These are phyloP conservation scores for Neofusicoccum umdonicola DNA, from an alignment of 2,329 filamentous ascomycete species.

Conservation along the genomic window DNA sequence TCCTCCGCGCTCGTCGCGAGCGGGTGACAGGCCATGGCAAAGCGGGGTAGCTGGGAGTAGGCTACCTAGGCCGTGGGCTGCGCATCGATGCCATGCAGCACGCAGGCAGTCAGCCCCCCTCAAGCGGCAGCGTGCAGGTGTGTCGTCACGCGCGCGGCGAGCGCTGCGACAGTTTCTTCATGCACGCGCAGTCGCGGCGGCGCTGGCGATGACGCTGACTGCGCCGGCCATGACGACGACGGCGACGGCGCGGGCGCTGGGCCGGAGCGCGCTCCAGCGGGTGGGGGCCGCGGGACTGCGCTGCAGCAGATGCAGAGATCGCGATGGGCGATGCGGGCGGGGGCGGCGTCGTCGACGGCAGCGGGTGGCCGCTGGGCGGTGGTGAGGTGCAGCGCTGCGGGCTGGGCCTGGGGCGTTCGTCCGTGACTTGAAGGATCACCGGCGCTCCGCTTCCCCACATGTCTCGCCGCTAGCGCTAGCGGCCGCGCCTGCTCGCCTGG, in stretches of 20 bases:
- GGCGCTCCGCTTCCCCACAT: neutral
- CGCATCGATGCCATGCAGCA: slow-evolving; percentile 13
- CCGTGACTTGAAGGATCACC: neutral
- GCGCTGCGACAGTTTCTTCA: slow-evolving; percentile 9
- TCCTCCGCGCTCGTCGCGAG: neutral
- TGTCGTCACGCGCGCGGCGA: slow-evolving; percentile 1
- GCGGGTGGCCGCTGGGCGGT: neutral
- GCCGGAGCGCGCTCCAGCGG: neutral
- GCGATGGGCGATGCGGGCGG: neutral
- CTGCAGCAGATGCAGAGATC: neutral
- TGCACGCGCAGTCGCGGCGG: neutral
- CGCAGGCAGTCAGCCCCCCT: slow-evolving; percentile 15
- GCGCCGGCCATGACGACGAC: slow-evolving; percentile 2
- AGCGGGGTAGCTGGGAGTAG: slow-evolving; percentile 11
- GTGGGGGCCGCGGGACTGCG: neutral
- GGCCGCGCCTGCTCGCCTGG: neutral
- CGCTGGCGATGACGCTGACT: slow-evolving; percentile 4
- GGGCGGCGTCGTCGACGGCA: neutral
- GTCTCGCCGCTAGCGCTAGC: neutral
- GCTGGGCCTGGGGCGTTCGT: neutral
- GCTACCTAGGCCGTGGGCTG: neutral
- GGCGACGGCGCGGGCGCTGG: neutral
- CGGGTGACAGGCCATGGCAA: slow-evolving; percentile 7
- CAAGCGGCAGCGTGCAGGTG: slow-evolving; percentile 9
- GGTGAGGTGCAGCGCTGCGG: neutral